These are phyloP conservation scores for Hamamelis virginiana DNA, from an alignment of 164 flowering plant genomes.

Conservation along the genomic window DNA sequence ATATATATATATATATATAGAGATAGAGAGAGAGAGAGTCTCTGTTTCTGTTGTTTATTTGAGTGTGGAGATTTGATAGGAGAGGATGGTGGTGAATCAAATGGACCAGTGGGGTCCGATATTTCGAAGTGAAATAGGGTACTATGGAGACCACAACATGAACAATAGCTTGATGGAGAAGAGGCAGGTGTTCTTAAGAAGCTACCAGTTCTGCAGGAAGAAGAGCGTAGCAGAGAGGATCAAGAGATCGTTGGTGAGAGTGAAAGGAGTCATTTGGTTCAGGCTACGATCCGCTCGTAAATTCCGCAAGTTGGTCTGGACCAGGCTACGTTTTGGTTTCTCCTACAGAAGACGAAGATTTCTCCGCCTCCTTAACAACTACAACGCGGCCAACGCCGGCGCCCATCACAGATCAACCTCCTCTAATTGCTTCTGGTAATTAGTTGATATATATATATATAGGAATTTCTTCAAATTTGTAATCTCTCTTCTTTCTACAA, in stretches of 20 bases:
- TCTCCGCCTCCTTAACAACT: constrained; percentile 26
- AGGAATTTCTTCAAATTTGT: too few species aligned
- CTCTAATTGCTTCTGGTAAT: constrained; percentile 20
- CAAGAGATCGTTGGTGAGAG: constrained; percentile 37
- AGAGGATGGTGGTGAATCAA: background rate
- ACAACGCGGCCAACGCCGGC: too few species aligned
- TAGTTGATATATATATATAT: too few species aligned
- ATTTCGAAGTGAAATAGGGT: constrained; percentile 8
- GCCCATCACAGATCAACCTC: background rate
- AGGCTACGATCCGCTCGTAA: constrained; percentile 41
- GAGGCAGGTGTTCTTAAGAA: constrained; percentile 65
- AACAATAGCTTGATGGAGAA: constrained; percentile 36
- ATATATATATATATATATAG: too few species aligned
- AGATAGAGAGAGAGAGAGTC: too few species aligned
- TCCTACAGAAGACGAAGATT: constrained; percentile 33
- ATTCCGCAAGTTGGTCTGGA: constrained; percentile 41
- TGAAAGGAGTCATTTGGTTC: constrained; percentile 40
- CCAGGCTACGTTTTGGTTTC: constrained; percentile 27
- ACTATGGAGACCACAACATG: constrained; percentile 3
- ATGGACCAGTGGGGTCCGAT: constrained; percentile 7
- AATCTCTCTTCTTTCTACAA: too few species aligned
- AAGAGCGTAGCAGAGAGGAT: constrained; percentile 45
- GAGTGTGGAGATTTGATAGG: too few species aligned
- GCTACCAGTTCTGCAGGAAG: constrained; percentile 68
- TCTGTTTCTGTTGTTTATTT: too few species aligned